Conservation (phyloP, 495 filamentous ascomycete genomes). For the Podospora australis region DNA sequence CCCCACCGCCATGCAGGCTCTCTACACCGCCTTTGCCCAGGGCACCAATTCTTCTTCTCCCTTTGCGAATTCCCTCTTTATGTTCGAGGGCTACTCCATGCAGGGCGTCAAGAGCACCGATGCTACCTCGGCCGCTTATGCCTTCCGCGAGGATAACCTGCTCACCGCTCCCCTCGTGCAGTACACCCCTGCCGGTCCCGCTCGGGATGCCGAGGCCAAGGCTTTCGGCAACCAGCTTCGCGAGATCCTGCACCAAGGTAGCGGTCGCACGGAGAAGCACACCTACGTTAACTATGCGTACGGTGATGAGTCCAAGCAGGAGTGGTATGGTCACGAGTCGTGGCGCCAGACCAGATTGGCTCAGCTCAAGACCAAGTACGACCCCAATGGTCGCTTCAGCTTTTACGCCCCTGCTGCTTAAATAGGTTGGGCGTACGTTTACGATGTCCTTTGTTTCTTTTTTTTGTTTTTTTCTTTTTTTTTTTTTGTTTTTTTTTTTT, state of each 20-base stretch:
- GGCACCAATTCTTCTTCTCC: slow-evolving; percentile 14
- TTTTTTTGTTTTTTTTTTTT: no score
- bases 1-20: slow-evolving; percentile 32
- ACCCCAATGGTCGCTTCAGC: slow-evolving; percentile 46
- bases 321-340: slow-evolving; percentile 46
- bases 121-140: slow-evolving; percentile 34
- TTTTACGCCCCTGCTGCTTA: slow-evolving; percentile 47
- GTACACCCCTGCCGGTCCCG: slow-evolving; percentile 29
- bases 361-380: slow-evolving; percentile 50
- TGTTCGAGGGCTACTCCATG: slow-evolving; percentile 51
- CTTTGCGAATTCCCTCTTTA: slow-evolving; percentile 39
- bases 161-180: slow-evolving; percentile 39
- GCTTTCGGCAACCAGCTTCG: slow-evolving; percentile 37
- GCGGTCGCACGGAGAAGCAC: slow-evolving; percentile 29
- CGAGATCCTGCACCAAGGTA: slow-evolving; percentile 34
- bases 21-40: slow-evolving; percentile 35
- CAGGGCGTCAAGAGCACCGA: slow-evolving; percentile 39
- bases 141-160: slow-evolving; percentile 37
- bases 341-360: slow-evolving; percentile 41
- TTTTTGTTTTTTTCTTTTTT: no score
- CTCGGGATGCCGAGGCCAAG: slow-evolving; percentile 26
- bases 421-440: no score
- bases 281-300: slow-evolving; percentile 58
- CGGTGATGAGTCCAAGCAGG: slow-evolving; percentile 41
- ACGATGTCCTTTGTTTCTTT: no score